Percentiles rank a stretch among this genome's conserved stretches.
Evolutionary conservation across 179 eudicot species (phyloP).

Genomic region (Camellia oleifera): DNA sequence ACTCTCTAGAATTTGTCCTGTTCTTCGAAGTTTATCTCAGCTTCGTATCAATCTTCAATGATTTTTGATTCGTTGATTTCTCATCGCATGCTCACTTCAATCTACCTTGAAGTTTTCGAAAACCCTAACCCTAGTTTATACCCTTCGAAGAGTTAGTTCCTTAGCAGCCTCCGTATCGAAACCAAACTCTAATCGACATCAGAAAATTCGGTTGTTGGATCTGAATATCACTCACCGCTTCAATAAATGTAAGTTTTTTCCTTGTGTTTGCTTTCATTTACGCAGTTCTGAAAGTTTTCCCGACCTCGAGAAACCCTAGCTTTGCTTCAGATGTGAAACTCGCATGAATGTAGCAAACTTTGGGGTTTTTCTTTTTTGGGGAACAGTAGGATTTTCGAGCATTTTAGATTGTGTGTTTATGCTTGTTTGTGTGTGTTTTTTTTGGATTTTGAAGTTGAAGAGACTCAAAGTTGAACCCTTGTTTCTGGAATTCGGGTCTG

Average conservation of each 20-base stretch:
- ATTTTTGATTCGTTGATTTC: not conserved
- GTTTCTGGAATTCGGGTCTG: not conserved
- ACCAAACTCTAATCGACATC: slow-evolving; percentile 6
- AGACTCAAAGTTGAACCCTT: slow-evolving; percentile 13
- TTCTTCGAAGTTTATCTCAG: not conserved
- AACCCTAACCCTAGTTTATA: slow-evolving; percentile 36
- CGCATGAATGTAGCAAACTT: not conserved
- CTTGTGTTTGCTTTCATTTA: not conserved
- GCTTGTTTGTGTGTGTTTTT: not conserved
- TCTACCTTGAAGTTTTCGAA: not conserved
- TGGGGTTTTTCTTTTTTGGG: not conserved
- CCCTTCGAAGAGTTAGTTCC: not conserved
- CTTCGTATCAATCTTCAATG: not conserved
- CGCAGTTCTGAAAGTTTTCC: not conserved
- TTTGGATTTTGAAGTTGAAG: not conserved
- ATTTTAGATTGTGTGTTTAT: not conserved
- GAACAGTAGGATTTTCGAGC: not conserved
- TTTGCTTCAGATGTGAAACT: not conserved
- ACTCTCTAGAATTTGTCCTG: too few relatives aligned
- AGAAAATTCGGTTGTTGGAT: not conserved
- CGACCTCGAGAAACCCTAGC: slow-evolving; percentile 17
- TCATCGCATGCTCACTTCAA: not conserved
- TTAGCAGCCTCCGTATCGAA: not conserved
- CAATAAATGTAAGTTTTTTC: slow-evolving; percentile 14
- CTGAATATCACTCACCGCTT: not conserved